Evolutionary conservation across 257 asterid genomes (phyloP), one percentile per base, ranked within the genome.

Genomic region (Pogostemon cablin): DNA sequence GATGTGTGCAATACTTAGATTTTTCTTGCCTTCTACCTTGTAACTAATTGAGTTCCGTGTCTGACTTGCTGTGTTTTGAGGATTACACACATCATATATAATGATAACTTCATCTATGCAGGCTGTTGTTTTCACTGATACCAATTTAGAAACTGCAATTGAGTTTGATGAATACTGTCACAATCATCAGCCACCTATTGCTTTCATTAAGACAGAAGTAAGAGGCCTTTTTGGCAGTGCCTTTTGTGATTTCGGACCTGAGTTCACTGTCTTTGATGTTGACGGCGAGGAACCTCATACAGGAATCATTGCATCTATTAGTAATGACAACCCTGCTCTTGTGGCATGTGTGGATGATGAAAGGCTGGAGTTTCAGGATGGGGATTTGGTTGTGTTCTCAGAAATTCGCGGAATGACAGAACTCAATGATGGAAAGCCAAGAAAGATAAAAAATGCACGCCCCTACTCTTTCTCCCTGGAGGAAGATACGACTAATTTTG

Each of bases 251-350:
- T 92, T 92, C 52, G 98, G 98, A 75, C 95, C 98, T 2, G 86
- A 84, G 77, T 92, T 92, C 83, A 83, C 95, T 10, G 98, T 92
- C 59, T 9, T 81, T 67, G 98, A 92, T 83, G 96, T 92, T 20
- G 97, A 92, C 78, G 98, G 98, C 9, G 93, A 92, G 73, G 98
- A 88, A 72, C 97, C 98, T 77, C 98, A 88, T 72, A 84, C 97
- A 0, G 98, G 97, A 60, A 92, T 92, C 40, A 90, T 92, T 71
- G 98, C 96, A 25, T 92, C 98, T 38, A 79, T 92, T 76, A 84
- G 93, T 75, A 90, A 90, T 48, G 98, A 86, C 68, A 92, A 86
- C 71, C 90, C 95, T 67, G 92, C 96, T 64, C 88, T 90, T 61
- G 91, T 92, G 80, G 80, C 89, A 4, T 92, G 96, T 63, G 98